Base-by-base conservation (phyloP, 768 basidiomycete genomes). In the Suillus weaverae region DNA sequence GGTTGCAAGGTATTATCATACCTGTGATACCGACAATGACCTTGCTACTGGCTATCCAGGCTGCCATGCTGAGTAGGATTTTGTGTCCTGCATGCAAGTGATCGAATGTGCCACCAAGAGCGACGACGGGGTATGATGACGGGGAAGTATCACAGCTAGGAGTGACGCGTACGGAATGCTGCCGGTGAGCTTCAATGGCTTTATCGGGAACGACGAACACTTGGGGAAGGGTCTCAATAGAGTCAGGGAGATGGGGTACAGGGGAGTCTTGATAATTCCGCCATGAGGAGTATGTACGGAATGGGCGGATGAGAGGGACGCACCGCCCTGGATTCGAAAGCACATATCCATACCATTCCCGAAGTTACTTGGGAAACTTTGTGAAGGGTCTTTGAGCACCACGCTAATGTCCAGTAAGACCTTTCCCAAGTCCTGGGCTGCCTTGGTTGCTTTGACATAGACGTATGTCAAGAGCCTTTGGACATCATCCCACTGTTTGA, bases 1-100 rank as follows among this genome's bases (percentile, higher is more conserved):
- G 50, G 61, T 59, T 61, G 39, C 38, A 54, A 67, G 22, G 64
- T 35, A 48, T 61, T 48, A n/a, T 69, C 83, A 70, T 64, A 91
- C 93, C 90, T 61, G 94, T 92, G 44, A 99, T 80, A 5, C 97
- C 97, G 68, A 98, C 88, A 66, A 99, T 93, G 71, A 99, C 78
- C 75, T 95, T 95, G 67, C 83, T 75, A 51, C 78, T 73, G 0
- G 95, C 83, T 63, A 99, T 88, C 84, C 90, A 95, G 1, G 92
- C 88, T 14, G 87, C 90, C 88, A 97, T 94, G 71, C 94, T 92
- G 13, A 99, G 85, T 35, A 99, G 85, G 65, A 99, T 96, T 78
- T 97, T 97, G 80, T 99, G 97, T 0, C 97, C 97, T 4, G 95
- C 87, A 73, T 99, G 97, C 18, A 99, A 85, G 75, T 99, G 97